Evolutionary conservation across 768 basidiomycete species (phyloP).

Genomic region (Trametes coccinea): DNA sequence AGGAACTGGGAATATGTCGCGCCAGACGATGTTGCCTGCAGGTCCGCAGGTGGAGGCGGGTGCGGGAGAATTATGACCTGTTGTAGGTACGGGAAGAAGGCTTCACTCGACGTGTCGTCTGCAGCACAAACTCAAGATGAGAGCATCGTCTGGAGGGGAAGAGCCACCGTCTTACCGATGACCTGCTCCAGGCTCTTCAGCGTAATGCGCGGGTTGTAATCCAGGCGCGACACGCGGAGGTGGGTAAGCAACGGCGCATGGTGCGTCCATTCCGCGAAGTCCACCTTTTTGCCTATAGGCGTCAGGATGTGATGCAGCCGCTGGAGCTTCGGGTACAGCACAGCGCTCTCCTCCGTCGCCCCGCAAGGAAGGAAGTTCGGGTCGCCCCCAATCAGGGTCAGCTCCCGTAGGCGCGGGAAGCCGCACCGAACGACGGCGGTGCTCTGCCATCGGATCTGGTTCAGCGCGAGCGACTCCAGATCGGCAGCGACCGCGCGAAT

Average conservation of each 20-base stretch:
- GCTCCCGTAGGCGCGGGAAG: constrained; percentile 17
- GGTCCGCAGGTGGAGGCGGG: constrained; percentile 4
- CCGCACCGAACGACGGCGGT: constrained; percentile 3
- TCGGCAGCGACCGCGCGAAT: constrained; percentile 11
- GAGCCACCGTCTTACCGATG: not conserved
- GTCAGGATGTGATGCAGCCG: constrained; percentile 18
- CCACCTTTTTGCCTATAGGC: constrained; percentile 5
- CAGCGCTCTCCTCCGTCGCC: not conserved
- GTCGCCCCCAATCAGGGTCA: constrained; percentile 17
- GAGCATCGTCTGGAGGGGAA: too few relatives aligned
- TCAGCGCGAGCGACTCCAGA: constrained; percentile 11
- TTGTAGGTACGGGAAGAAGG: constrained; percentile 12
- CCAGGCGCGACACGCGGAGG: constrained; percentile 15
- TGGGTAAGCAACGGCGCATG: constrained; percentile 17
- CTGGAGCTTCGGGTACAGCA: constrained; percentile 12
- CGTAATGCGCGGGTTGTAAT: constrained; percentile 1
- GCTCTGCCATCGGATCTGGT: constrained; percentile 16
- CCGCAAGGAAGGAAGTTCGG: constrained; percentile 13
- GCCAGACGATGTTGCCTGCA: not conserved
- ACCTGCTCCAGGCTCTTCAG: constrained; percentile 1
- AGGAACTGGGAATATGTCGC: constrained; percentile 8
- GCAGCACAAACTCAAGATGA: too few relatives aligned
- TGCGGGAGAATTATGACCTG: constrained; percentile 14
- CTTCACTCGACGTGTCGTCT: constrained; percentile 1
- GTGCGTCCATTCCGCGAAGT: constrained; percentile 13